Evolutionary conservation across 2,329 filamentous ascomycete genomes (phyloP).

Genomic region (Sarocladium strictum): DNA sequence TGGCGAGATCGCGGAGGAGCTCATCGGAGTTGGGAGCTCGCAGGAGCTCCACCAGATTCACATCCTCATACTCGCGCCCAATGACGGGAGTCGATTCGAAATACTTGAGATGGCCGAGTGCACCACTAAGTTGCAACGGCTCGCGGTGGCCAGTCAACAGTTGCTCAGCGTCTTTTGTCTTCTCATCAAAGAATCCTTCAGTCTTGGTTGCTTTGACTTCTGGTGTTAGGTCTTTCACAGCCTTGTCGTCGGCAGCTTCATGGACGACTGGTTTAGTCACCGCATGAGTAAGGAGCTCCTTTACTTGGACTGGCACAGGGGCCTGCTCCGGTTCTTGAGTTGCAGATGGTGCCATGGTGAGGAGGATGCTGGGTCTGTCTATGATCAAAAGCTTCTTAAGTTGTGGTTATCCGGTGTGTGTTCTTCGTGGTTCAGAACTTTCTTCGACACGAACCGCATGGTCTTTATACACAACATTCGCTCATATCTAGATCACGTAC

Average conservation of each 20-base stretch:
- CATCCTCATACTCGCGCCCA: conserved; percentile 53
- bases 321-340: not conserved
- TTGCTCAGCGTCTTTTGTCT: not conserved
- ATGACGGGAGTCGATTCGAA: conserved; percentile 43
- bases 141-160: conserved; percentile 9
- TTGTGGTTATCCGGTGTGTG: too few species aligned
- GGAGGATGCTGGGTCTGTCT: too few species aligned
- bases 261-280: not conserved
- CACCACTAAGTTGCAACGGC: conserved; percentile 44
- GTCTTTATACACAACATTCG: too few species aligned
- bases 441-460: too few species aligned
- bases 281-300: not conserved
- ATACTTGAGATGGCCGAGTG: conserved; percentile 43
- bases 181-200: too few species aligned
- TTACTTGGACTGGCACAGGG: not conserved
- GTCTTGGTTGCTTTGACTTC: not conserved
- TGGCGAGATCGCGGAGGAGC: conserved; percentile 58
- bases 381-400: too few species aligned
- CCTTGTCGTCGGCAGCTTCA: not conserved
- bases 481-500: too few species aligned
- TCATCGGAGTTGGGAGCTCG: conserved; percentile 57
- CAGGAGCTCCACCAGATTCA: conserved; percentile 55
- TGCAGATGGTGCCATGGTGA: conserved; percentile 1
- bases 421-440: too few species aligned
- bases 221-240: not conserved